phyloP scores from a whole-genome alignment of 768 basidiomycete species.

The Mycena rosella region DNA sequence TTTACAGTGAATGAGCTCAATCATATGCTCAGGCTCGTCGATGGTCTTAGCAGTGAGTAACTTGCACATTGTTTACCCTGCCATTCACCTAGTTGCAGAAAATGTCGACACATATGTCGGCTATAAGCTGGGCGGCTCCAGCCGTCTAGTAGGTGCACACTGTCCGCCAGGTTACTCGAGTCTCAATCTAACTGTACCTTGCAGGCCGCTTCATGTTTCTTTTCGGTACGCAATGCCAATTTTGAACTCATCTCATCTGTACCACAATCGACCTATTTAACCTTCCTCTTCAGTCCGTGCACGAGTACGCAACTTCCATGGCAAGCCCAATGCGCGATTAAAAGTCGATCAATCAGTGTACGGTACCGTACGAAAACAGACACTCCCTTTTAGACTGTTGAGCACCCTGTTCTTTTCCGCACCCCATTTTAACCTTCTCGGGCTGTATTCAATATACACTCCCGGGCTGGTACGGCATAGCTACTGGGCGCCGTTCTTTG shows the following conservation, averaged over 20 bases:
- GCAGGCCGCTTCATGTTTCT: slow-evolving; percentile 59
- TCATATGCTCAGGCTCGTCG: slow-evolving; percentile 51
- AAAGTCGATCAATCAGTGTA: slow-evolving; percentile 59
- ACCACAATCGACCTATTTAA: too few relatives aligned
- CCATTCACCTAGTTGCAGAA: not conserved
- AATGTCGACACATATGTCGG: slow-evolving; percentile 20
- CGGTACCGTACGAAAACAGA: slow-evolving; percentile 43
- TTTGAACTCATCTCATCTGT: not conserved
- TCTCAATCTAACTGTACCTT: not conserved
- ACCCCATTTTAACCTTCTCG: slow-evolving; percentile 60
- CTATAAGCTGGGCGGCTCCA: slow-evolving; percentile 25
- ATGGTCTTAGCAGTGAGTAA: slow-evolving; percentile 41
- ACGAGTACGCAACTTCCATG: slow-evolving; percentile 62
- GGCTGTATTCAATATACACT: slow-evolving; percentile 63
- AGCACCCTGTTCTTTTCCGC: slow-evolving; percentile 63
- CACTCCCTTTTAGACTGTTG: slow-evolving; percentile 51
- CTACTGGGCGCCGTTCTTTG: slow-evolving; percentile 60
- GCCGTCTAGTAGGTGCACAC: slow-evolving; percentile 45
- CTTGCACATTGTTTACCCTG: not conserved
- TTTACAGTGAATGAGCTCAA: slow-evolving; percentile 48
- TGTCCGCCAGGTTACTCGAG: not conserved
- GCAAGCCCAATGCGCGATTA: slow-evolving; percentile 61
- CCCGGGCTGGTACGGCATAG: slow-evolving; percentile 57
- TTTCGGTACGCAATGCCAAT: slow-evolving; percentile 58
- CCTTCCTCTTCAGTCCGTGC: slow-evolving; percentile 53